Base-by-base conservation (phyloP, 2,329 filamentous ascomycete genomes). In the Aspergillus unguis region DNA sequence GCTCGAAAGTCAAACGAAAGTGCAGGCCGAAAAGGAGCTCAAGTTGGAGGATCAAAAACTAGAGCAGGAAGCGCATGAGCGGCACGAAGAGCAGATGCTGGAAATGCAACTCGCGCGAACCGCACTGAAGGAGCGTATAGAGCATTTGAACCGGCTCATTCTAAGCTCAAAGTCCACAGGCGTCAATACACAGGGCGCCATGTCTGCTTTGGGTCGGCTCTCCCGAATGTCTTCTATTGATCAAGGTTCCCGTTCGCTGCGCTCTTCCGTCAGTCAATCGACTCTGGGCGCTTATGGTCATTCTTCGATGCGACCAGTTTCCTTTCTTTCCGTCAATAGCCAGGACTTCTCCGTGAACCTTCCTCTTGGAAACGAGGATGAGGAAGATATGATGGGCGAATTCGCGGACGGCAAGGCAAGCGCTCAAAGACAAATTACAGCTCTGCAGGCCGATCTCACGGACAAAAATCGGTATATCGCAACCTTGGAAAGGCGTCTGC, bases 101-200 rank as follows among this genome's bases (percentile, higher is more conserved):
- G 94, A 99, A 72, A 97, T 99, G 89, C 94, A 99, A 69, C 81
- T 99, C 43, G 94, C 94, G 31, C 85, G 94, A 38, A 99, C 94
- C 1, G 94, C 94, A 0, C 76, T 99, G 50, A 99, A 97, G 71
- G 94, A 99, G 76, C 86, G 94, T 29, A 99, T 99, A 63, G 92
- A 96, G 68, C 94, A 99, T 71, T 79, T 99, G 43, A 99, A 97
- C 72, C 86, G 92, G 44, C 78, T 99, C 45, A 97, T 99, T 58
- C 76, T 99, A 54, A 95, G 90, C 69, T 97, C 92, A 11, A 96
- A 96, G 69, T 97, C 92, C 4, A 88, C 90, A 5, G 94, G 94
- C 4, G 94, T 99, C 50, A 99, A 99, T 71, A 80, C 78, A 31
- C 86, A 85, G 60, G 85, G 87, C 25, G 85, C 85, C 1, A 85